Evolutionary conservation across 2,329 filamentous ascomycete species (phyloP).

Genomic region (Beauveria scarabaeidicola): DNA sequence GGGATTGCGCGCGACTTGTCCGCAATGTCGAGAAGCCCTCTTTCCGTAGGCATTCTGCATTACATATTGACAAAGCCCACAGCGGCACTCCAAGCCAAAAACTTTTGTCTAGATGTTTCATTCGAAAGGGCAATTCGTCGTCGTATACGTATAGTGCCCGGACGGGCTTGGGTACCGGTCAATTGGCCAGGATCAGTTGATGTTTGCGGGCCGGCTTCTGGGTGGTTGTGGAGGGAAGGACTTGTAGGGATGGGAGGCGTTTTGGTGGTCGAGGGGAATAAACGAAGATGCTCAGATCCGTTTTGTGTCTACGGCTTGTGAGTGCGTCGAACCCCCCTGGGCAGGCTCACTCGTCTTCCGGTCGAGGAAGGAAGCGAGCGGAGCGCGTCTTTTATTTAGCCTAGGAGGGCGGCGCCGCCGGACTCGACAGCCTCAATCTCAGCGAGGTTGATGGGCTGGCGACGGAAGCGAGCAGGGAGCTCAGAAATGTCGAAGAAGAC

Average conservation of each 20-base stretch:
- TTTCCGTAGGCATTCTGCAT: conserved; percentile 8
- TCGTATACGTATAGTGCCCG: conserved; percentile 6
- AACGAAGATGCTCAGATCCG: neutral
- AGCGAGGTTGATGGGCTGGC: conserved; percentile 60
- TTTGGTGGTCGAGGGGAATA: neutral
- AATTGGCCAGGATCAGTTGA: conserved; percentile 1
- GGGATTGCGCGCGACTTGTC: conserved; percentile 6
- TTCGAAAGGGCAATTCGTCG: neutral
- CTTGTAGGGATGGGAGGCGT: neutral
- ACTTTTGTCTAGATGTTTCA: conserved; percentile 6
- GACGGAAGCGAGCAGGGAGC: conserved; percentile 75
- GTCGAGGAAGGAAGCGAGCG: neutral
- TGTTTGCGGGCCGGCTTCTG: neutral
- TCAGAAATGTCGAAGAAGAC: conserved; percentile 84
- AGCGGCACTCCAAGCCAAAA: conserved; percentile 8
- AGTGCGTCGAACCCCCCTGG: neutral
- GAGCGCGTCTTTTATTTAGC: conserved; percentile 24
- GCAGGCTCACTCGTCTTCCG: neutral
- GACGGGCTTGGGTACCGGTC: neutral
- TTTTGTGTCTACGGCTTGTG: conserved; percentile 5
- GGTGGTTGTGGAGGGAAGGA: neutral
- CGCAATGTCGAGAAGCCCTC: conserved; percentile 12
- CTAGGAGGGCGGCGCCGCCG: conserved; percentile 62
- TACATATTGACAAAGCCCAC: conserved; percentile 10
- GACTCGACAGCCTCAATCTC: conserved; percentile 97